Conservation (phyloP, 176 grass and related monocot genomes). For the Puya raimondii region DNA sequence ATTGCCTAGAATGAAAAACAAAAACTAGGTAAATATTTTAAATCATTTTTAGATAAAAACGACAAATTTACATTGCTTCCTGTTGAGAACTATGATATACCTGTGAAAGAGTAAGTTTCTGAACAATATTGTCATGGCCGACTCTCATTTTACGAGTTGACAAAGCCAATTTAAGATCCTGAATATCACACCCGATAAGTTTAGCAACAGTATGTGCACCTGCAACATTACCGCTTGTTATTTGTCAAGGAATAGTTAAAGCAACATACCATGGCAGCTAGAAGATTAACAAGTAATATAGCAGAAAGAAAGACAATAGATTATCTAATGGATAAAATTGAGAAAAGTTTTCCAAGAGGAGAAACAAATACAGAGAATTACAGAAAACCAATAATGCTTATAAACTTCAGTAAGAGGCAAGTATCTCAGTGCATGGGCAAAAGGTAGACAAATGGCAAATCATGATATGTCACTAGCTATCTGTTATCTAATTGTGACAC, state of each 20-base stretch:
- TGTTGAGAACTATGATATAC: constrained; percentile 37
- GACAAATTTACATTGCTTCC: constrained; percentile 9
- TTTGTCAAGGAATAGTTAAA: background rate
- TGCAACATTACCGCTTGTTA: constrained; percentile 25
- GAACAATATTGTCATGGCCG: constrained; percentile 91
- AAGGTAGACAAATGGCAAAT: background rate
- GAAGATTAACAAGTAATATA: background rate
- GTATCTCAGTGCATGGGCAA: background rate
- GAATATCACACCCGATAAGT: constrained; percentile 85
- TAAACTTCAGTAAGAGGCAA: background rate
- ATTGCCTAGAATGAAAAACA: constrained; percentile 59
- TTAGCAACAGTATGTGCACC: constrained; percentile 72
- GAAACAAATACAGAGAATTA: background rate
- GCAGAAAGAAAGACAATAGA: background rate
- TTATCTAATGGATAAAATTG: background rate
- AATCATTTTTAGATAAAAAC: constrained; percentile 13
- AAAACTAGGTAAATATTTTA: constrained; percentile 9
- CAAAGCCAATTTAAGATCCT: constrained; percentile 61
- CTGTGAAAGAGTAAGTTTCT: constrained; percentile 96
- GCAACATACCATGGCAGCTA: background rate
- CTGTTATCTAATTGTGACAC: background rate
- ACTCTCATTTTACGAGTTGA: constrained; percentile 97
- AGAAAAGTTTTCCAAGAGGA: background rate
- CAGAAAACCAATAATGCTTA: background rate
- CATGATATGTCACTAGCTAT: background rate